A percentile compares a stretch with the other conserved stretches of the same genome.
phyloP scores from a whole-genome alignment of 2,329 filamentous ascomycete genomes.

The Fusarium sp. region DNA sequence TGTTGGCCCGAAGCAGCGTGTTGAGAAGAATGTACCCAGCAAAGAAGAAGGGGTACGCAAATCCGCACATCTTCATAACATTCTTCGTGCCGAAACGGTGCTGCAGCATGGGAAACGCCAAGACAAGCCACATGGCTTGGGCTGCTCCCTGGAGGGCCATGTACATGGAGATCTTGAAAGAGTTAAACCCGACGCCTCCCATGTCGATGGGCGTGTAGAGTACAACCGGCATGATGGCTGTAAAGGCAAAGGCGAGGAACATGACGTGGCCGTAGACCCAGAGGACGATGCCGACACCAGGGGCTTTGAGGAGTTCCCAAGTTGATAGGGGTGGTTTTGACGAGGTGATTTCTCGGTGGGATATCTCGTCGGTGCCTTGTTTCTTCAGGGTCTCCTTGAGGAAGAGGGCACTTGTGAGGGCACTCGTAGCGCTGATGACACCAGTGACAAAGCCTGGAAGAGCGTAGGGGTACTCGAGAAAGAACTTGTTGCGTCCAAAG shows the following conservation, averaged over 20 bases:
- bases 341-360: neutral
- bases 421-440: slow-evolving; percentile 67
- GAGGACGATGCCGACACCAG: slow-evolving; percentile 75
- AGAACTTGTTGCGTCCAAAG: slow-evolving; percentile 61
- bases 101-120: slow-evolving; percentile 78
- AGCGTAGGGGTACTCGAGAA: slow-evolving; percentile 65
- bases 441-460: slow-evolving; percentile 66
- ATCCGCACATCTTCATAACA: slow-evolving; percentile 68
- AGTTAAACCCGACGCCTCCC: slow-evolving; percentile 74
- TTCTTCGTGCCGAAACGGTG: slow-evolving; percentile 73
- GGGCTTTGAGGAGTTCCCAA: slow-evolving; percentile 65
- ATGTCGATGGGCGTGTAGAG: slow-evolving; percentile 72
- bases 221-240: slow-evolving; percentile 76
- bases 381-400: slow-evolving; percentile 71
- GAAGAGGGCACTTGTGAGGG: slow-evolving; percentile 64
- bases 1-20: slow-evolving; percentile 54
- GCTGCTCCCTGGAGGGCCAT: slow-evolving; percentile 73
- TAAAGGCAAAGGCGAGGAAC: slow-evolving; percentile 78
- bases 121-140: slow-evolving; percentile 78
- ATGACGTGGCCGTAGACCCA: slow-evolving; percentile 74
- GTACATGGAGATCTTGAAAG: slow-evolving; percentile 73
- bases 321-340: slow-evolving; percentile 36
- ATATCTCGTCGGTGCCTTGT: slow-evolving; percentile 11
- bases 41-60: slow-evolving; percentile 74
- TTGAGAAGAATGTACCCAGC: slow-evolving; percentile 67